Conservation (phyloP, 2,329 filamentous ascomycete genomes). For the Cladophialophora yegresii region DNA sequence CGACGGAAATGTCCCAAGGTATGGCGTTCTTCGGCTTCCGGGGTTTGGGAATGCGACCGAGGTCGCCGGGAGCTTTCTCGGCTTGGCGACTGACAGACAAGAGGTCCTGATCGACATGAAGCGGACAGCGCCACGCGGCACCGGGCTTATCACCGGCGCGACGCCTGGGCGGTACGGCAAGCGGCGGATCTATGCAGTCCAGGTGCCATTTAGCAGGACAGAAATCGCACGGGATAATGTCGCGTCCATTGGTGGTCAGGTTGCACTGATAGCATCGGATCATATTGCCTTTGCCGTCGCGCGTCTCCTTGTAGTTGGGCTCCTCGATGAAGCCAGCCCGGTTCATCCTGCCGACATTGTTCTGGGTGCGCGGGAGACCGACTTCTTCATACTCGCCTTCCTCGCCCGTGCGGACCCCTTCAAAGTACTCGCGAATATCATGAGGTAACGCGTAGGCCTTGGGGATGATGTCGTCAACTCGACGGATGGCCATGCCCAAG, state of each 20-base stretch:
- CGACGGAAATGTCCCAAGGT: slow-evolving; percentile 51
- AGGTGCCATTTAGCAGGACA: slow-evolving; percentile 86
- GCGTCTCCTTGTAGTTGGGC: slow-evolving; percentile 67
- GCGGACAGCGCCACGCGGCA: slow-evolving; percentile 81
- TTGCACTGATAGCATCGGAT: slow-evolving; percentile 79
- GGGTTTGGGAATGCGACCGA: slow-evolving; percentile 47
- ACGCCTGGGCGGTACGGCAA: slow-evolving; percentile 72
- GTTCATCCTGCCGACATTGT: slow-evolving; percentile 43
- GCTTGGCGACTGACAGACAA: slow-evolving; percentile 56
- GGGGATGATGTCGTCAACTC: slow-evolving; percentile 68
- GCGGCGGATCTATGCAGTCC: slow-evolving; percentile 84
- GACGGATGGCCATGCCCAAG: slow-evolving; percentile 60
- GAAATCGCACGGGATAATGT: slow-evolving; percentile 82
- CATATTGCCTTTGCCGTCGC: slow-evolving; percentile 70
- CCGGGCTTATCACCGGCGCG: slow-evolving; percentile 56
- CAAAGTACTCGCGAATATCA: slow-evolving; percentile 72
- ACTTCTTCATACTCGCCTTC: slow-evolving; percentile 81
- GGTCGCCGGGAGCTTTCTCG: slow-evolving; percentile 31
- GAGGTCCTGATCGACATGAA: slow-evolving; percentile 78
- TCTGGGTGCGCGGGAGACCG: slow-evolving; percentile 38
- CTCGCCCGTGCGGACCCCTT: slow-evolving; percentile 72
- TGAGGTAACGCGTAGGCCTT: slow-evolving; percentile 72
- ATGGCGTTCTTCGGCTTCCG: slow-evolving; percentile 54
- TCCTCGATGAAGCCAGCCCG: slow-evolving; percentile 38
- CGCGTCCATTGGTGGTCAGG: slow-evolving; percentile 60